Evolutionary conservation across 108 stramenopile species (phyloP).

Genomic region (Pseudonitzschia delicatissima): DNA sequence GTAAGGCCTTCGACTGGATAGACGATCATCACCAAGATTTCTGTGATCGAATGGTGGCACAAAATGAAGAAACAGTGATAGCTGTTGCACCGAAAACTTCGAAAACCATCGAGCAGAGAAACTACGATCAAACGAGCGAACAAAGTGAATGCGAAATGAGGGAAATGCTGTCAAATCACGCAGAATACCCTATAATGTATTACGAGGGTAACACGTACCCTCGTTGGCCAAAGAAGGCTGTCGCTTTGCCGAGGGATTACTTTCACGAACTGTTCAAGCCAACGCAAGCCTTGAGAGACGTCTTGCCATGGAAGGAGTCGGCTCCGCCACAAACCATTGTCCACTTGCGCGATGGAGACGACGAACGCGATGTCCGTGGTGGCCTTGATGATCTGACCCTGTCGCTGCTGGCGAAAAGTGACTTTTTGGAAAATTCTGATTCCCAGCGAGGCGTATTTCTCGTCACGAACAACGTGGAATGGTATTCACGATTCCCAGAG

Average conservation of each 20-base stretch:
- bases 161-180: neutral
- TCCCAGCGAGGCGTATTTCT: slow-evolving; percentile 22
- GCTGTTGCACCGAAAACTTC: neutral
- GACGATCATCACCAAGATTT: neutral
- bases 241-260: slow-evolving; percentile 5
- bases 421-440: neutral
- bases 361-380: slow-evolving; percentile 14
- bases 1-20: slow-evolving; percentile 6
- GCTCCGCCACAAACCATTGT: slow-evolving; percentile 34
- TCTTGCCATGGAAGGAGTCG: slow-evolving; percentile 22
- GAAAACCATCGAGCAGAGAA: neutral
- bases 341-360: slow-evolving; percentile 46
- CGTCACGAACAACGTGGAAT: slow-evolving; percentile 45
- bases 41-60: neutral
- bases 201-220: slow-evolving; percentile 44
- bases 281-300: slow-evolving; percentile 10
- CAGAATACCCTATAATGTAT: slow-evolving; percentile 6
- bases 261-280: slow-evolving; percentile 27
- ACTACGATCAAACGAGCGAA: slow-evolving; percentile 7
- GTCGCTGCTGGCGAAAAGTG: slow-evolving; percentile 18
- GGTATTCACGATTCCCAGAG: slow-evolving; percentile 35
- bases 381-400: slow-evolving; percentile 40
- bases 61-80: neutral
- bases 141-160: slow-evolving; percentile 37
- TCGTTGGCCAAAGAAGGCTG: slow-evolving; percentile 28